Conservation (phyloP, 306 rosid genomes). For the Ceratonia siliqua region DNA sequence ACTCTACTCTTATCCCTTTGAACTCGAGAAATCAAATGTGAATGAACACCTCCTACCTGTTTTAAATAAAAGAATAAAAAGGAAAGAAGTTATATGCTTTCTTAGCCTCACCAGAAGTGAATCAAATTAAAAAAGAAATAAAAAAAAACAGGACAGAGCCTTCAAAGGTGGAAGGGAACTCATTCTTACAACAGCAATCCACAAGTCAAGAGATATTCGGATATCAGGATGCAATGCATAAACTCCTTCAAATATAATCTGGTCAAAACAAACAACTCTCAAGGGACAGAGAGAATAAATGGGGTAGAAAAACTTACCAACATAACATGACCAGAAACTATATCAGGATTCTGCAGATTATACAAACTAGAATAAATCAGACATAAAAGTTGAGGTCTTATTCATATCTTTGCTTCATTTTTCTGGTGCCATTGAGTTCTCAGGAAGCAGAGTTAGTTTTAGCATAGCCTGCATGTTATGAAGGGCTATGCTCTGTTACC, state of each 20-base stretch:
- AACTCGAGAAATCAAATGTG: constrained; percentile 96
- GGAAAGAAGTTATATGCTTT: constrained; percentile 23
- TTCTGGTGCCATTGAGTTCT: constrained; percentile 23
- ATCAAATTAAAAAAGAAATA: constrained; percentile 14
- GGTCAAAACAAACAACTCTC: constrained; percentile 40
- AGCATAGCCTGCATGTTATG: constrained; percentile 25
- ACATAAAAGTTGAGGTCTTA: constrained; percentile 12
- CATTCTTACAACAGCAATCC: constrained; percentile 93
- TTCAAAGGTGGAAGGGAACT: constrained; percentile 28
- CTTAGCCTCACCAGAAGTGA: constrained; percentile 18
- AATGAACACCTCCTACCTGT: constrained; percentile 99
- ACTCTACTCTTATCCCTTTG: constrained; percentile 96
- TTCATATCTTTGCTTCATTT: constrained; percentile 15
- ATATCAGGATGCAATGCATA: constrained; percentile 98
- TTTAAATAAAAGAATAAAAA: constrained; percentile 33
- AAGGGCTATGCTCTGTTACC: constrained; percentile 15
- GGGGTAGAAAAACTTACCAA: constrained; percentile 6
- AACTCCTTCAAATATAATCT: constrained; percentile 97
- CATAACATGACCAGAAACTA: constrained; percentile 26
- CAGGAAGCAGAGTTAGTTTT: constrained; percentile 6
- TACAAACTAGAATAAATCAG: constrained; percentile 14
- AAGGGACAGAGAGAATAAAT: constrained; percentile 29
- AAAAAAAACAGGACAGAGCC: constrained; percentile 30
- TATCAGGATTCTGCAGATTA: constrained; percentile 27
- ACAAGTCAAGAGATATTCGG: constrained; percentile 86